Percentiles rank a stretch among this genome's conserved stretches.
These are phyloP conservation scores for Uronychia setigera DNA, from an alignment of 73 alveolate species.

Conservation along the genomic window DNA sequence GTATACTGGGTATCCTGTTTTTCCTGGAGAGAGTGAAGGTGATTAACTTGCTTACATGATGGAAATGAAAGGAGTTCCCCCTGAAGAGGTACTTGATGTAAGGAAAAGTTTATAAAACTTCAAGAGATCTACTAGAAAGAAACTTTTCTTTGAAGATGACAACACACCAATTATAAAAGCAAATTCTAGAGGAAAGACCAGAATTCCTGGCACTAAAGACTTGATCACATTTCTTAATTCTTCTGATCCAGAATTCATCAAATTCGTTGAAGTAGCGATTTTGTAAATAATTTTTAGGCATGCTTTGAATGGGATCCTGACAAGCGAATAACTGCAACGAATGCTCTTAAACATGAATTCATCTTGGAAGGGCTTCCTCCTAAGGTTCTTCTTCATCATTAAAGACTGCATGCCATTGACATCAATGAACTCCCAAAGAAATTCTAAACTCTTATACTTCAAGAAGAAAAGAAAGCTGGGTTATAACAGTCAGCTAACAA, in stretches of 20 bases:
- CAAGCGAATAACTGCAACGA: slow-evolving; percentile 17
- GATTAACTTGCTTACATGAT: slow-evolving; percentile 81
- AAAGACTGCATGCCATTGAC: not conserved
- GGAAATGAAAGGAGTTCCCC: slow-evolving; percentile 74
- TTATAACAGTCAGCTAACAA: not conserved
- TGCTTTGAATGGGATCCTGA: slow-evolving; percentile 40
- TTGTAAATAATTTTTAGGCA: not conserved
- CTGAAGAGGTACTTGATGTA: slow-evolving; percentile 38
- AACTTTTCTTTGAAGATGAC: slow-evolving; percentile 28
- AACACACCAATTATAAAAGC: slow-evolving; percentile 15
- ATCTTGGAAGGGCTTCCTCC: slow-evolving; percentile 11
- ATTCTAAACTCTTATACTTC: not conserved
- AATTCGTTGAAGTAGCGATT: not conserved
- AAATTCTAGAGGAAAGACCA: slow-evolving; percentile 36
- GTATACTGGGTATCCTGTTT: slow-evolving; percentile 82
- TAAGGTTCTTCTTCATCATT: not conserved
- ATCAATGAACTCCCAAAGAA: not conserved
- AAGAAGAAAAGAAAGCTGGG: not conserved
- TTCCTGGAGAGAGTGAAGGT: slow-evolving; percentile 88
- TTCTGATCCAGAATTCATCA: slow-evolving; percentile 9
- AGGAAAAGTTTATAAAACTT: slow-evolving; percentile 26
- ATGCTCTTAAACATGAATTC: slow-evolving; percentile 30
- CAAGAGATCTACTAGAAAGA: slow-evolving; percentile 34
- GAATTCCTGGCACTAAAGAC: slow-evolving; percentile 31
- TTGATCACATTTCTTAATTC: not conserved